Evolutionary conservation across 768 basidiomycete species (phyloP).

Genomic region (Brasilioporus rufonigricans): DNA sequence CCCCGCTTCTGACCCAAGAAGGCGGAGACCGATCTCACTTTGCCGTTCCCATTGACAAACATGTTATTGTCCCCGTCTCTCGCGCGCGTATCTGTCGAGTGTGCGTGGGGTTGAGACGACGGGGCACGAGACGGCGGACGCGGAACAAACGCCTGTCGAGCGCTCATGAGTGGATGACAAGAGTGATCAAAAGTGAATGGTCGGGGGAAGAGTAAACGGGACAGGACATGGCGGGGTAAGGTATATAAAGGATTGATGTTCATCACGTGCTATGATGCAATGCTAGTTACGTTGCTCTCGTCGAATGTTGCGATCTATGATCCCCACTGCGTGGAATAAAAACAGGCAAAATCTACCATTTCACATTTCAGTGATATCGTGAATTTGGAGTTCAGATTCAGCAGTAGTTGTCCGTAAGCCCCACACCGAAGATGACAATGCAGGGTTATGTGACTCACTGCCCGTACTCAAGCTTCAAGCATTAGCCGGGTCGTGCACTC

Average conservation of each 20-base stretch:
- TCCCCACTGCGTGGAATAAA: not conserved
- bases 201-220: not conserved
- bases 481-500: too few relatives aligned
- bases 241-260: slow-evolving; percentile 1
- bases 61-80: slow-evolving; percentile 8
- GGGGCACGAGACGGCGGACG: slow-evolving; percentile 13
- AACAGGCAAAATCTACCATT: too few relatives aligned
- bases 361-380: too few relatives aligned
- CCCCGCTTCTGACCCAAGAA: slow-evolving; percentile 21
- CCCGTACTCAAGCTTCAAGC: not conserved
- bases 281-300: not conserved
- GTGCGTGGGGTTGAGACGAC: slow-evolving; percentile 7
- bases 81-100: not conserved
- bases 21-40: slow-evolving; percentile 21
- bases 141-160: slow-evolving; percentile 26
- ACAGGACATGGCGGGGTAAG: not conserved
- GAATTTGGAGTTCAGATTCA: too few relatives aligned
- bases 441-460: too few relatives aligned
- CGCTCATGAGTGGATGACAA: slow-evolving; percentile 19
- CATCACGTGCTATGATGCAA: slow-evolving; percentile 13
- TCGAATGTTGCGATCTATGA: not conserved
- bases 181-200: not conserved
- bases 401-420: too few relatives aligned
- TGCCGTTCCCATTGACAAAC: slow-evolving; percentile 8
- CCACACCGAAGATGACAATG: too few relatives aligned